Conservation (phyloP, 2,329 filamentous ascomycete genomes). For the Paecilomyces variotii region DNA sequence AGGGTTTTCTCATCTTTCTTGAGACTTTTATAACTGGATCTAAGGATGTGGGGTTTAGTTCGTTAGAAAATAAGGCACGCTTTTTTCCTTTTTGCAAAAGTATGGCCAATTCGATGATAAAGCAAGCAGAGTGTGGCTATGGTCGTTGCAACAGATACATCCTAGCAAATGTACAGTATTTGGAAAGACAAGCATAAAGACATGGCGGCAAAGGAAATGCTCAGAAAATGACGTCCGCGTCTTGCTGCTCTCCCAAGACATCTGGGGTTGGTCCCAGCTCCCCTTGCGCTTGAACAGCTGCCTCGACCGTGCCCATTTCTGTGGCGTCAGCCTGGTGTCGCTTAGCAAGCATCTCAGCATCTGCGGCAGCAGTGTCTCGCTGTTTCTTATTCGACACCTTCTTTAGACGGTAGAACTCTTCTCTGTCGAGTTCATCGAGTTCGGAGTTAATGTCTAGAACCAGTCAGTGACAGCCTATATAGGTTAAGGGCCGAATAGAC, state of each 20-base stretch:
- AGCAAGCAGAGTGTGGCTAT: neutral
- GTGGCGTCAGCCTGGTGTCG: constrained; percentile 47
- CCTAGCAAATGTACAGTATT: neutral
- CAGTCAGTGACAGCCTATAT: constrained; percentile 8
- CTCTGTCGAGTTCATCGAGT: constrained; percentile 91
- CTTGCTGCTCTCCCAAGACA: constrained; percentile 66
- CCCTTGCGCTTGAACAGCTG: constrained; percentile 18
- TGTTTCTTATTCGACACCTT: constrained; percentile 87
- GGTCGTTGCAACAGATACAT: neutral
- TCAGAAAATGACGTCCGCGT: constrained; percentile 81
- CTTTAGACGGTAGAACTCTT: constrained; percentile 96
- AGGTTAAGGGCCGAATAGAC: constrained; percentile 15
- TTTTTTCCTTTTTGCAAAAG: neutral
- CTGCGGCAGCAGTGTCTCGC: constrained; percentile 61
- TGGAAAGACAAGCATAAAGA: neutral
- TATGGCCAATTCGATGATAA: neutral
- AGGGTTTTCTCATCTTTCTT: constrained; percentile 8
- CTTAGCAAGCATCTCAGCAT: constrained; percentile 68
- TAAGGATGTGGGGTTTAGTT: neutral
- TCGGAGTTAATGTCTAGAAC: constrained; percentile 88
- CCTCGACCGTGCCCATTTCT: constrained; percentile 29
- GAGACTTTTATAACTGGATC: neutral
- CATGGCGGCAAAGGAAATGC: constrained; percentile 11
- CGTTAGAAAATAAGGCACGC: neutral
- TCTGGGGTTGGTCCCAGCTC: constrained; percentile 43